Evolutionary conservation across 345 rosid species (phyloP).

Genomic region (Populus euphratica): DNA sequence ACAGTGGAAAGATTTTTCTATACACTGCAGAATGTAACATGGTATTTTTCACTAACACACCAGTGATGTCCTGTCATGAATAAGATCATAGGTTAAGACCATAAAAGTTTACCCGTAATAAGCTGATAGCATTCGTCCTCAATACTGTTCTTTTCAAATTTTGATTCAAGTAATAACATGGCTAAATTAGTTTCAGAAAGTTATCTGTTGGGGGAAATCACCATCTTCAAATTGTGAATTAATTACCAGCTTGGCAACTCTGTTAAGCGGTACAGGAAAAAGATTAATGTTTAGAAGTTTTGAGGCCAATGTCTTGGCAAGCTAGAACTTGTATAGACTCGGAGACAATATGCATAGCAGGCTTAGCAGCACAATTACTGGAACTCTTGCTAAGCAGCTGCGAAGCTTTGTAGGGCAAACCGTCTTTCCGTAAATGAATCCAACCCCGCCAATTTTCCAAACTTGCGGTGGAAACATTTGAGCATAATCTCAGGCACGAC

Average conservation of each 20-base stretch:
- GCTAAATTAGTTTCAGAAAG: neutral
- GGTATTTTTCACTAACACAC: slow-evolving; percentile 70
- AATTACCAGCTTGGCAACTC: slow-evolving; percentile 36
- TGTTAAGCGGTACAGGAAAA: slow-evolving; percentile 30
- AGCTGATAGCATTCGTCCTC: too few species aligned
- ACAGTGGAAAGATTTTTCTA: slow-evolving; percentile 58
- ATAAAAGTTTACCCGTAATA: neutral
- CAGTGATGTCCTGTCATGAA: slow-evolving; percentile 55
- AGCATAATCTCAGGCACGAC: too few species aligned
- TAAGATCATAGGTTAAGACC: neutral
- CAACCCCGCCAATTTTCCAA: too few species aligned
- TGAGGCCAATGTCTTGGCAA: neutral
- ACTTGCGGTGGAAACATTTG: too few species aligned
- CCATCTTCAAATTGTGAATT: slow-evolving; percentile 40
- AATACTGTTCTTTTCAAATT: too few species aligned
- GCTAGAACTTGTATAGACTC: too few species aligned
- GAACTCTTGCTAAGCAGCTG: too few species aligned
- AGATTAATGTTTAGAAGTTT: neutral
- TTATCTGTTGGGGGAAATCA: slow-evolving; percentile 42
- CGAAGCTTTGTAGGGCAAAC: too few species aligned
- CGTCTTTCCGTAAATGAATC: too few species aligned
- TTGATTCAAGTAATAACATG: too few species aligned
- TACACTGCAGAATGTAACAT: slow-evolving; percentile 72
- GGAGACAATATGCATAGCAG: too few species aligned
- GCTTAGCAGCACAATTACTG: too few species aligned